Percentiles rank a stretch among this genome's conserved stretches.
These are phyloP conservation scores for Euphrasia confusa DNA, from an alignment of 257 asterid species.

Conservation along the genomic window DNA sequence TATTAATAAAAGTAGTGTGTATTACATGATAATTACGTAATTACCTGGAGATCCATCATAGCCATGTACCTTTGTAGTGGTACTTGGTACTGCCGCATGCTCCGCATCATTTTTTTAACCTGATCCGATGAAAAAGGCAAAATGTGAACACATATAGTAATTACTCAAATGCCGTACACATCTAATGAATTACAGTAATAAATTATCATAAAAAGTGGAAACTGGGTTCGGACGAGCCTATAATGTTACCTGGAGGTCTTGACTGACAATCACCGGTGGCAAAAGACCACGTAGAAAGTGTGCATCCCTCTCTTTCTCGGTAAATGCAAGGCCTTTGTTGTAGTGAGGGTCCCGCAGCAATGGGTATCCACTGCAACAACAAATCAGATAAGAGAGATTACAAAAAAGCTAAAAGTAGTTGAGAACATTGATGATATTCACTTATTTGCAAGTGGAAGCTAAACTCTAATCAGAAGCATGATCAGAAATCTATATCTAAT, in stretches of 20 bases:
- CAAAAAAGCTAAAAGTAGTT: neutral
- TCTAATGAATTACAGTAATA: constrained; percentile 2
- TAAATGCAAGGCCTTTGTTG: constrained; percentile 94
- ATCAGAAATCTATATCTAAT: neutral
- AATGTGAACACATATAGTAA: neutral
- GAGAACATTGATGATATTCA: neutral
- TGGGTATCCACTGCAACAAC: constrained; percentile 77
- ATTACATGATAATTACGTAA: neutral
- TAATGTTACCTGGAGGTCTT: constrained; percentile 67
- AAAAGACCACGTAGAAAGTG: constrained; percentile 97
- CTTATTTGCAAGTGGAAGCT: neutral
- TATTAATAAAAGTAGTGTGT: neutral
- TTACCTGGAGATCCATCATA: constrained; percentile 99
- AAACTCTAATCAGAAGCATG: neutral
- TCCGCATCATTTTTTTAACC: constrained; percentile 96
- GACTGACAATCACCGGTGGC: constrained; percentile 77
- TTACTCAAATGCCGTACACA: neutral
- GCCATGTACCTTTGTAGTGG: constrained; percentile 98
- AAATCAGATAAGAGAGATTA: constrained; percentile 22
- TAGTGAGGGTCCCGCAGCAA: constrained; percentile 96
- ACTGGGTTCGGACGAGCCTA: constrained; percentile 5
- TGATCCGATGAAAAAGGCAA: constrained; percentile 25
- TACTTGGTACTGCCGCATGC: constrained; percentile 85
- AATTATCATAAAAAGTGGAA: neutral
- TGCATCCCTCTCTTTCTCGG: constrained; percentile 87